Evolutionary conservation across 2,329 filamentous ascomycete species (phyloP), one percentile per base, ranked within the genome.

Genomic region (Delphinella strobiligena): DNA sequence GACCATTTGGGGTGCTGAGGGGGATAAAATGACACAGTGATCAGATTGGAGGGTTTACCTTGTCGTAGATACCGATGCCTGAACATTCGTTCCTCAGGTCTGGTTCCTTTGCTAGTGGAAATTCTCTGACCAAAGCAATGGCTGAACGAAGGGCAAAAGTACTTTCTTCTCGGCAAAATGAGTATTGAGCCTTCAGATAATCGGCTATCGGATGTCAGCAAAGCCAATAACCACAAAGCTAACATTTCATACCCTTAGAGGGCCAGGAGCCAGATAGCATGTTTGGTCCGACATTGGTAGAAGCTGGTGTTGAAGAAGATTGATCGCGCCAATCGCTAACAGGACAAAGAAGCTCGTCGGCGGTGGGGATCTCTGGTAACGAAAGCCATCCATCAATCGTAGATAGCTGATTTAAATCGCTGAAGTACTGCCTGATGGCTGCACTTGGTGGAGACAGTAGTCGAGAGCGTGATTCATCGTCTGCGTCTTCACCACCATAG

Each of bases 141-240:
- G 82, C 78, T 45, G 75, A 69, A 5, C 86, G 72, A 0, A 94
- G 65, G 1, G 78, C 71, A 10, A 80, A 72, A 3, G 83, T 64
- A 0, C 77, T 74, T 53, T 94, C 86, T 51, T 86, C 82, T 2
- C 87, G 72, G 5, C 86, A 67, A 2, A 94, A 70, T 3, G 75
- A 66, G 53, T 91, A 93, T 36, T 93, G 83, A 0, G 75, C 71
- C 22, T 74, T 64, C 0, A 94, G 64, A 42, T 93, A 94, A 0
- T 69, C 64, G 1, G 75, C 67, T 47, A 31, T 31, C 10, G 19
- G n/a, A n/a, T n/a, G n/a, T n/a, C n/a, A n/a, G n/a, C n/a, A n/a
- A n/a, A n/a, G n/a, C n/a, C n/a, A n/a, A n/a, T n/a, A n/a, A n/a
- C n/a, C n/a, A n/a, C n/a, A n/a, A n/a, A n/a, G n/a, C n/a, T n/a